Evolutionary conservation across 192 early-diverging fungal species (phyloP), one percentile per base, ranked within the genome.

Genomic region (Jimgerdemannia flammicorona): DNA sequence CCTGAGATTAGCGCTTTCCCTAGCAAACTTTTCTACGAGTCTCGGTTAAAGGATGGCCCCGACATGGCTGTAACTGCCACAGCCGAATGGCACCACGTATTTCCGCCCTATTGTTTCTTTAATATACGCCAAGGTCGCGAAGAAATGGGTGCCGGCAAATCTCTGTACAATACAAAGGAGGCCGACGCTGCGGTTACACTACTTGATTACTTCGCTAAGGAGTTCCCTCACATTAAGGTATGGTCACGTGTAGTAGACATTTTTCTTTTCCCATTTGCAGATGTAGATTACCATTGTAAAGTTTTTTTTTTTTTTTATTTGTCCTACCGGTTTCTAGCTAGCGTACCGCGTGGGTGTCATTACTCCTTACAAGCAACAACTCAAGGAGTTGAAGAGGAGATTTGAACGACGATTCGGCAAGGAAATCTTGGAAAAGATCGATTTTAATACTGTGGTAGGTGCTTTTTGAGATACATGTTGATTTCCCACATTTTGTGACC

Each of bases 331-430:
- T 74, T 77, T 44, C 3, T 72, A 85, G 84, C 89, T 97, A 89
- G 88, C 85, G 73, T 78, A 87, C 71, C 79, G 85, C 42, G 89
- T 96, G 78, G 92, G 97, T 72, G 78, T 99, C 10, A 97, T 99
- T 79, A 95, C 97, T 4, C 95, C 95, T 4, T 99, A 99, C 82
- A 97, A 95, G 80, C 84, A 90, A 75, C 97, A 99, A 64, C 76
- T 95, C 65, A 76, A 86, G 66, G 88, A 89, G 69, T 81, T 99
- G 18, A 87, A 88, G 70, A 85, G 90, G 40, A 77, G 73, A 43
- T 96, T 99, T 71, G 76, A 80, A 9, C 64, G 79, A n/a, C 67
- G 74, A n/a, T 93, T 93, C 83, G 94, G 93, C 0, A 44, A 72
- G 2, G 72, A 75, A 3, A 86, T 93, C 39, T 83, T 93, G 2